These are phyloP conservation scores for Phaeosphaeriaceae sp. DNA, from an alignment of 2,329 filamentous ascomycete genomes.

Conservation along the genomic window DNA sequence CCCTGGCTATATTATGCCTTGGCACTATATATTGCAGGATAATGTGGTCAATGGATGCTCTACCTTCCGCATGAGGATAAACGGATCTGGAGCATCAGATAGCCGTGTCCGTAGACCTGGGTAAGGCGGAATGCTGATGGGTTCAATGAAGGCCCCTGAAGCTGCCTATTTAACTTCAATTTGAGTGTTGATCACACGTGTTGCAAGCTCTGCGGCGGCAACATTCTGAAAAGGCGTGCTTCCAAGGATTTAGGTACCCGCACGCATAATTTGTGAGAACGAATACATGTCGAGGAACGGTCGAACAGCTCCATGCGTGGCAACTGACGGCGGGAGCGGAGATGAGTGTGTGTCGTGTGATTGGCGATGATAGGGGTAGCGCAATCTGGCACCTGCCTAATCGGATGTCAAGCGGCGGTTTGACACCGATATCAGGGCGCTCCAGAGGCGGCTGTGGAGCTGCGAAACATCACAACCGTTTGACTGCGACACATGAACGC, in stretches of 20 bases:
- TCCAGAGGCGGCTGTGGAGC: background rate
- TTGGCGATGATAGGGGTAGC: slow-evolving; percentile 20
- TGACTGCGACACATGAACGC: background rate
- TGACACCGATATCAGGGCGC: background rate
- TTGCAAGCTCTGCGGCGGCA: background rate
- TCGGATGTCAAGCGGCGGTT: slow-evolving; percentile 9
- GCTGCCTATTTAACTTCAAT: background rate
- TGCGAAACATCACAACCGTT: background rate
- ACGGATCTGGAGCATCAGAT: slow-evolving; percentile 12
- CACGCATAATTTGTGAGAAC: background rate
- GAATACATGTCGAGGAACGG: slow-evolving; percentile 4
- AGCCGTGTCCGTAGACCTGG: slow-evolving; percentile 4
- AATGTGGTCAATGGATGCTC: slow-evolving; percentile 8
- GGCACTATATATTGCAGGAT: slow-evolving; percentile 24
- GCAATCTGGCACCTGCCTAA: slow-evolving; percentile 23
- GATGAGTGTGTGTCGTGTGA: slow-evolving; percentile 8
- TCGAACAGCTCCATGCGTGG: background rate
- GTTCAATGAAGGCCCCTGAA: background rate
- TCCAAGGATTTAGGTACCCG: slow-evolving; percentile 14
- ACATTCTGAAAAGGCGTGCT: background rate
- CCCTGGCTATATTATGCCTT: slow-evolving; percentile 15
- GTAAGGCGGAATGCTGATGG: background rate
- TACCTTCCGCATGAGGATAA: slow-evolving; percentile 25
- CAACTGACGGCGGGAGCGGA: slow-evolving; percentile 3
- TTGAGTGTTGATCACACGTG: background rate